These are phyloP conservation scores for Carex sylvatica DNA, from an alignment of 202 grass and related monocot genomes.

Conservation along the genomic window DNA sequence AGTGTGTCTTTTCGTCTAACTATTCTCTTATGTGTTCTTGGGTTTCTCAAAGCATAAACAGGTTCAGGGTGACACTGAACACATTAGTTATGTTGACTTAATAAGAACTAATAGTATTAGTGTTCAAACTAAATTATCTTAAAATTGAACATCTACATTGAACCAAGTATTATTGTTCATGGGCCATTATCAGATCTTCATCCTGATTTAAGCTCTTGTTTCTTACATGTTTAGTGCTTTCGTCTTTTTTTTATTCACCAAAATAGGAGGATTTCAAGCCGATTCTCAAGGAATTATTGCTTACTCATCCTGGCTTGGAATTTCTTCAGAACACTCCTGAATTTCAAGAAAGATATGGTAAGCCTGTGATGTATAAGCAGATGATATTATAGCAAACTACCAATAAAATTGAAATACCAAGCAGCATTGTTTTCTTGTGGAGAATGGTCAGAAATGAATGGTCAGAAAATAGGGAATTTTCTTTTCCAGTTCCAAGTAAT, in stretches of 20 bases:
- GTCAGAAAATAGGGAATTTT: background rate
- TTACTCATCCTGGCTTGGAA: constrained; percentile 85
- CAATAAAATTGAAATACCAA: constrained; percentile 7
- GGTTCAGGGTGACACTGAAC: background rate
- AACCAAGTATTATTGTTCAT: constrained; percentile 16
- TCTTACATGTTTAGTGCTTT: constrained; percentile 21
- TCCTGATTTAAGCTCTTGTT: background rate
- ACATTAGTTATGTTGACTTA: background rate
- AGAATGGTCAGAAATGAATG: background rate
- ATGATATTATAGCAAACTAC: background rate
- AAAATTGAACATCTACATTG: constrained; percentile 1
- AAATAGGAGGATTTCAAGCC: constrained; percentile 93
- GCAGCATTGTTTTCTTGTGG: background rate
- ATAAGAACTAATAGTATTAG: background rate
- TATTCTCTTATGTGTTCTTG: background rate
- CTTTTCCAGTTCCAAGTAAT: background rate
- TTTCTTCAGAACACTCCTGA: constrained; percentile 94
- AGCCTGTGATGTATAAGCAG: background rate
- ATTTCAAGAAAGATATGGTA: constrained; percentile 99
- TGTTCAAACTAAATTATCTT: background rate
- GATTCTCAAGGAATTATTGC: constrained; percentile 81
- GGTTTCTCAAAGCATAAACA: background rate
- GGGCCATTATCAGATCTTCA: background rate
- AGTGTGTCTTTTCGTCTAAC: background rate
- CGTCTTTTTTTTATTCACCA: constrained; percentile 25